Evolutionary conservation across 345 rosid species (phyloP).

Genomic region (Hibiscus tridactylites): DNA sequence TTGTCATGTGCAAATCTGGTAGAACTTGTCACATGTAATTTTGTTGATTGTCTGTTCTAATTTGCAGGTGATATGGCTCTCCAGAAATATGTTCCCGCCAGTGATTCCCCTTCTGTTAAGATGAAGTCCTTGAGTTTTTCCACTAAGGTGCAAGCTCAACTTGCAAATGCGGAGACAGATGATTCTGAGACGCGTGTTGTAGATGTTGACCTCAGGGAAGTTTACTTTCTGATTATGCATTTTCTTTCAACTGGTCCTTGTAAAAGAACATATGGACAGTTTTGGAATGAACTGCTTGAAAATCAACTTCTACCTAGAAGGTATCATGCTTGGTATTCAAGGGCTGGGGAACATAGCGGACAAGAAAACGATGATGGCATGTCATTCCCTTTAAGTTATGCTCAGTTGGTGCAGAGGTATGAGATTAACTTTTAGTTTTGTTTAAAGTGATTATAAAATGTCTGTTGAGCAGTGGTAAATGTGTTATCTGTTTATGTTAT

Average conservation of each 20-base stretch:
- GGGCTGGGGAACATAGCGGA: conserved; percentile 53
- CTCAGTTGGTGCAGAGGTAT: conserved; percentile 71
- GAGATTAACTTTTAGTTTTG: conserved; percentile 5
- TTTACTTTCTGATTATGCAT: conserved; percentile 87
- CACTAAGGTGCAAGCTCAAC: conserved; percentile 44
- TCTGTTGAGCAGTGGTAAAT: neutral
- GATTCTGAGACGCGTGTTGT: conserved; percentile 35
- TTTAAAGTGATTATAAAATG: conserved; percentile 3
- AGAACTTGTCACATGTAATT: neutral
- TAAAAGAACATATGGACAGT: conserved; percentile 56
- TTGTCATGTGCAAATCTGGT: neutral
- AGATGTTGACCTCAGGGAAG: conserved; percentile 78
- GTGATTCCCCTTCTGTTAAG: conserved; percentile 36
- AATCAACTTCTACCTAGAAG: conserved; percentile 90
- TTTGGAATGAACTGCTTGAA: conserved; percentile 83
- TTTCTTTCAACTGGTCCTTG: conserved; percentile 93
- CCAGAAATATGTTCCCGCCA: conserved; percentile 50
- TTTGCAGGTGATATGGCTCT: conserved; percentile 61
- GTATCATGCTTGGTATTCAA: conserved; percentile 93
- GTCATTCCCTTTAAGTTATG: conserved; percentile 69
- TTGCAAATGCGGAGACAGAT: conserved; percentile 33
- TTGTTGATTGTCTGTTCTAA: neutral
- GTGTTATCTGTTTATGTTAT: neutral
- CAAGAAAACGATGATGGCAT: conserved; percentile 71
- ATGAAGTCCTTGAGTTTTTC: conserved; percentile 65